These are phyloP conservation scores for Neofusicoccum sp. DNA, from an alignment of 2,329 filamentous ascomycete species.

Conservation along the genomic window DNA sequence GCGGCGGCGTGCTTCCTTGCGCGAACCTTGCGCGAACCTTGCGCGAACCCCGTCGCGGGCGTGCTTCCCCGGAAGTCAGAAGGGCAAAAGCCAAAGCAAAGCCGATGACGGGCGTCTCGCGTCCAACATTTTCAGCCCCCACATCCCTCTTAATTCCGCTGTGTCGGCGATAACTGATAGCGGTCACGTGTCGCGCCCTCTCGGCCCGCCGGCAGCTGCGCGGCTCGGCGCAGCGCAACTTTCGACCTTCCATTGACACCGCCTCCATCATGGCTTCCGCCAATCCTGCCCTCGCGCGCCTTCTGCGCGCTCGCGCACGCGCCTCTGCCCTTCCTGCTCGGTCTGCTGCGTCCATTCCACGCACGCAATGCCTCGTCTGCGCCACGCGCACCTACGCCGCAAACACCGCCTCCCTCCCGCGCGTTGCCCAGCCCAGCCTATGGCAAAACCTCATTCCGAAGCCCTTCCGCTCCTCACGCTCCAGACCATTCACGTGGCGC, in stretches of 20 bases:
- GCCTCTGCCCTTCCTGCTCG: background rate
- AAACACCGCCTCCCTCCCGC: conserved; percentile 31
- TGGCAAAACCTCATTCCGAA: conserved; percentile 43
- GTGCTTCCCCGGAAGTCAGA: background rate
- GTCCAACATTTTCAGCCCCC: background rate
- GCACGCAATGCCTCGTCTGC: conserved; percentile 15
- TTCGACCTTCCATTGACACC: background rate
- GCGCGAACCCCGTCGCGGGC: background rate
- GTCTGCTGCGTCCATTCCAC: background rate
- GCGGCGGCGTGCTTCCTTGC: background rate
- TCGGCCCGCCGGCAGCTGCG: background rate
- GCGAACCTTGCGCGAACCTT: background rate
- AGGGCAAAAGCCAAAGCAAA: background rate
- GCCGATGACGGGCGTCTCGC: background rate
- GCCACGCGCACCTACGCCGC: conserved; percentile 26
- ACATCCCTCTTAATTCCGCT: background rate
- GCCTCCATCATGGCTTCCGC: background rate
- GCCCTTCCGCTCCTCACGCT: conserved; percentile 27
- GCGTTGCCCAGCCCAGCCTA: conserved; percentile 40
- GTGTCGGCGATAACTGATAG: background rate
- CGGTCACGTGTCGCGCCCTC: background rate
- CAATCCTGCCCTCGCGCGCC: background rate
- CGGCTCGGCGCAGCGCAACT: background rate
- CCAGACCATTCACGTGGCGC: background rate
- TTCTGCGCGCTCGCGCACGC: background rate